A percentile compares a stretch with the other conserved stretches of the same genome.
Evolutionary conservation across 306 rosid species (phyloP).

Genomic region (Casuarina equisetifolia): DNA sequence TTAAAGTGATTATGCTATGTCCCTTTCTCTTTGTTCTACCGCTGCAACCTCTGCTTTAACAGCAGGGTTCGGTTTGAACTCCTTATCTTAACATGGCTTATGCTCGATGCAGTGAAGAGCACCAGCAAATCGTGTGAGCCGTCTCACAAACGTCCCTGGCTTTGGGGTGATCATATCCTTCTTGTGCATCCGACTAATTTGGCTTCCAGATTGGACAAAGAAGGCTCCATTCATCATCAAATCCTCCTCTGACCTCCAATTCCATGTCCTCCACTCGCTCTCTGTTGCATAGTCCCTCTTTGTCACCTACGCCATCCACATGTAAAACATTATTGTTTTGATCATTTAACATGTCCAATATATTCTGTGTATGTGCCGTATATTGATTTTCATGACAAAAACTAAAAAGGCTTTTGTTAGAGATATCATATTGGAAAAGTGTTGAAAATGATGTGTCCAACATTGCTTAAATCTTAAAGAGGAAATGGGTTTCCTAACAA

Average conservation of each 20-base stretch:
- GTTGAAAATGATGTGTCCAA: too few species aligned
- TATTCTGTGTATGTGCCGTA: background rate
- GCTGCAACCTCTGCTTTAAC: constrained; percentile 10
- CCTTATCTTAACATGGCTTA: constrained; percentile 35
- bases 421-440: too few species aligned
- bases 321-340: background rate
- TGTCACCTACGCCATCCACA: constrained; percentile 41
- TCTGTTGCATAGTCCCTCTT: constrained; percentile 46
- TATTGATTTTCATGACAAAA: too few species aligned
- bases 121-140: constrained; percentile 52
- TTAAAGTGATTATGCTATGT: background rate
- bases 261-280: constrained; percentile 50
- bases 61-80: constrained; percentile 18
- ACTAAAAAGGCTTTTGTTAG: too few species aligned
- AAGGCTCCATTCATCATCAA: constrained; percentile 51
- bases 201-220: constrained; percentile 41
- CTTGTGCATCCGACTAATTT: constrained; percentile 2
- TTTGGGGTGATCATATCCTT: constrained; percentile 26
- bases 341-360: background rate
- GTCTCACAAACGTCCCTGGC: constrained; percentile 35
- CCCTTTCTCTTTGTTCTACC: background rate
- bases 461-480: too few species aligned
- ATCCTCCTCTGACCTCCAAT: constrained; percentile 59
- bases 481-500: too few species aligned
- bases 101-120: constrained; percentile 35